These are phyloP conservation scores for Rhizopus delemar DNA, from an alignment of 371 early-diverging fungal species.

Conservation along the genomic window DNA sequence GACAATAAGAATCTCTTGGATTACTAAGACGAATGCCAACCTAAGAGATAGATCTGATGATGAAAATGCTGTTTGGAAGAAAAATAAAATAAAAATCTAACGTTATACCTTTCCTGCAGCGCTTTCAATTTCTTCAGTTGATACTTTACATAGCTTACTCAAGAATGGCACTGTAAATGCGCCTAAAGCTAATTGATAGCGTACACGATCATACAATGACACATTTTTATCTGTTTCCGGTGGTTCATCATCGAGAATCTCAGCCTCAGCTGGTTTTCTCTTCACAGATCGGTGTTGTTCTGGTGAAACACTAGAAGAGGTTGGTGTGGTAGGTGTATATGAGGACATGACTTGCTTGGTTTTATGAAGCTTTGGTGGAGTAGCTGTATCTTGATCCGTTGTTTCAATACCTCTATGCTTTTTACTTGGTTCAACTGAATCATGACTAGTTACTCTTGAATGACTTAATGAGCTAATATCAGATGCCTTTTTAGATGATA, in stretches of 20 bases:
- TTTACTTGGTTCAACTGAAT: background rate
- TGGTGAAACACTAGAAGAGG: background rate
- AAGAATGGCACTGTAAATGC: background rate
- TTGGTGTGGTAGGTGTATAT: background rate
- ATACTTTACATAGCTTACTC: background rate
- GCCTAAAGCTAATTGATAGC: conserved; percentile 1
- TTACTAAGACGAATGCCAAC: conserved; percentile 3
- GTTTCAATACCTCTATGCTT: background rate
- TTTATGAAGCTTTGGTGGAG: background rate
- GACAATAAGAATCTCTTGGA: conserved; percentile 5
- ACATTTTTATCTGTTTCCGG: background rate
- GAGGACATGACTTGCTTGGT: background rate
- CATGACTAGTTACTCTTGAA: background rate
- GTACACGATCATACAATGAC: background rate
- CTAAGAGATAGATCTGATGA: background rate
- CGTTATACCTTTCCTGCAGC: background rate
- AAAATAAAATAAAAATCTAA: background rate
- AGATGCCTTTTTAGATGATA: background rate
- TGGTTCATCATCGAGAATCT: background rate
- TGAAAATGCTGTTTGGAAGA: background rate
- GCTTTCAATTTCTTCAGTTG: background rate
- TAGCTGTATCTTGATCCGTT: background rate
- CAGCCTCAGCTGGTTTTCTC: background rate
- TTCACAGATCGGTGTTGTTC: background rate
- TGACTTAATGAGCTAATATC: background rate